Evolutionary conservation across 345 rosid genomes (phyloP).

Genomic region (Hevea brasiliensis): DNA sequence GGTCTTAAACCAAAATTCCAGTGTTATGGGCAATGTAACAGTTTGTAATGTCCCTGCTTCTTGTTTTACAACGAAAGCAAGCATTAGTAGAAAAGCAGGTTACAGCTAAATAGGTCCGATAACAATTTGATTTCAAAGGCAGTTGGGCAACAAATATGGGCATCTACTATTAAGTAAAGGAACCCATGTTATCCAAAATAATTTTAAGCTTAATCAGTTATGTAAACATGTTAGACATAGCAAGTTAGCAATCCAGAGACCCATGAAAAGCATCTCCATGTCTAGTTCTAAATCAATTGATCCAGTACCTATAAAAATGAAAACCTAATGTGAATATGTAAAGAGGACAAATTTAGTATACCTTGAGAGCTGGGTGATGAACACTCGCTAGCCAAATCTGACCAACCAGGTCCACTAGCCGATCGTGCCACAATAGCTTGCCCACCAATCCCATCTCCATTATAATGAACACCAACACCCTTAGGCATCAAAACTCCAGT

Average conservation of each 20-base stretch:
- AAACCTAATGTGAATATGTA: not conserved
- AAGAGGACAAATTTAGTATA: slow-evolving; percentile 9
- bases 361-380: slow-evolving; percentile 58
- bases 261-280: not conserved
- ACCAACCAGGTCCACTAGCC: slow-evolving; percentile 44
- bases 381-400: slow-evolving; percentile 56
- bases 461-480: slow-evolving; percentile 49
- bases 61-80: not conserved
- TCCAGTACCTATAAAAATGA: not conserved
- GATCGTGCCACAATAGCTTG: slow-evolving; percentile 32
- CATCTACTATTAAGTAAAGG: no score
- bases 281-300: not conserved
- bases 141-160: not conserved
- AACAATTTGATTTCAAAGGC: not conserved
- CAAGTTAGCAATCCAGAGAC: not conserved
- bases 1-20: not conserved
- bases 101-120: not conserved
- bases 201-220: not conserved
- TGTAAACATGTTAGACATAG: not conserved
- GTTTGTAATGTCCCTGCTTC: not conserved
- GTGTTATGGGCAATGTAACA: not conserved
- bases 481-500: slow-evolving; percentile 69
- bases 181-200: no score
- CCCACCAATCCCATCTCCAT: slow-evolving; percentile 31
- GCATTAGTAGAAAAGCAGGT: not conserved